A percentile compares a stretch with the other conserved stretches of the same genome.
These are phyloP conservation scores for Cryphonectria radicalis DNA, from an alignment of 2,329 filamentous ascomycete genomes.

Conservation along the genomic window DNA sequence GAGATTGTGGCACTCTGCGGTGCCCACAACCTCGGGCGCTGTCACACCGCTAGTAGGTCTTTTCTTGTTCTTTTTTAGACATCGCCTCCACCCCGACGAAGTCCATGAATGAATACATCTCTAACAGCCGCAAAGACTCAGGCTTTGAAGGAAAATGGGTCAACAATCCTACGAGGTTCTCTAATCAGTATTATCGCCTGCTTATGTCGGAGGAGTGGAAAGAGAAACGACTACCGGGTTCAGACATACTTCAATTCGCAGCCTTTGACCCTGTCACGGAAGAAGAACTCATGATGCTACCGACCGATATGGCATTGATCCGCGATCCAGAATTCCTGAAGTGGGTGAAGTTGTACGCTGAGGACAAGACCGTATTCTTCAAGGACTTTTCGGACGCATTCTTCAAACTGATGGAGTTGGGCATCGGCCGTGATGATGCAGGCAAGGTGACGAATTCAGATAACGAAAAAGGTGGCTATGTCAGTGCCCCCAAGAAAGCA, in stretches of 20 bases:
- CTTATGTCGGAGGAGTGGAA: conserved; percentile 39
- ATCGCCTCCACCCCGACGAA: neutral
- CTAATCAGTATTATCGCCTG: conserved; percentile 43
- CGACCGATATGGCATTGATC: conserved; percentile 64
- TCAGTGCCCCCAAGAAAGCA: conserved; percentile 39
- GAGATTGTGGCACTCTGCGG: conserved; percentile 91
- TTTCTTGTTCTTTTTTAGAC: neutral
- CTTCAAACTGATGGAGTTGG: conserved; percentile 64
- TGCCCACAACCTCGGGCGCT: conserved; percentile 86
- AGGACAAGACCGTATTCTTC: conserved; percentile 66
- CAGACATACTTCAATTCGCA: conserved; percentile 61
- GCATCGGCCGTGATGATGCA: conserved; percentile 57
- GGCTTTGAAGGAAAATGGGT: conserved; percentile 49
- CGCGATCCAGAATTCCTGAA: conserved; percentile 56
- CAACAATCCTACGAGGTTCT: conserved; percentile 43
- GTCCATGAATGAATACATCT: neutral
- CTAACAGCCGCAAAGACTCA: conserved; percentile 40
- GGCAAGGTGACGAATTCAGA: conserved; percentile 60
- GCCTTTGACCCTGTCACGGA: conserved; percentile 60
- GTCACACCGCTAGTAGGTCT: conserved; percentile 40
- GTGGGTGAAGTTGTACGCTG: conserved; percentile 63
- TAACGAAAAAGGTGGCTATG: conserved; percentile 52
- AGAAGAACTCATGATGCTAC: conserved; percentile 69
- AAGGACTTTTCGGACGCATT: conserved; percentile 63
- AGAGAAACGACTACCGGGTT: conserved; percentile 56